Base-by-base conservation (phyloP, 2,329 filamentous ascomycete genomes). In the Pseudodiploospora longispora region DNA sequence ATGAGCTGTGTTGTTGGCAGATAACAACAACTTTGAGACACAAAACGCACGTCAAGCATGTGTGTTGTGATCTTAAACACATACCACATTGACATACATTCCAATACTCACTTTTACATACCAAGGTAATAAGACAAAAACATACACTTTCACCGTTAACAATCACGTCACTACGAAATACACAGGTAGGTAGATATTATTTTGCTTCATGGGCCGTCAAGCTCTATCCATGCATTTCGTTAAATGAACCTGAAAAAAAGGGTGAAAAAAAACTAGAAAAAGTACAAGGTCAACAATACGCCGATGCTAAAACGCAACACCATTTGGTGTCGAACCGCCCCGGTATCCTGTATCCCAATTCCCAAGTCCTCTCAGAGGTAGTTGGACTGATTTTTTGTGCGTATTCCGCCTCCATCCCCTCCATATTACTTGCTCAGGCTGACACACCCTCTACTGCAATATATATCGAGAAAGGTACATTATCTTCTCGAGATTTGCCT, bases 191-290 rank as follows among this genome's bases (percentile, higher is more conserved):
- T 19, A 19, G 19, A 19, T 19, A 19, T 19, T 19, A 19, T 41
- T 33, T 48, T 47, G 47, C 36, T 30, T 54, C 51, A 52, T 52
- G 40, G 47, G 47, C 42, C 46, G 40, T 45, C 30, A 40, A 48
- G 49, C 47, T 54, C 50, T 52, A 52, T 55, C 52, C 52, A 52
- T 56, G 46, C 46, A 54, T 47, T 49, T 52, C 51, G 46, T 52
- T 41, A 52, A 43, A 35, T 49, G 49, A 47, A 50, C 42, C 44
- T 45, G 37, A 43, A 40, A 29, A 34, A 44, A 41, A 35, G 45
- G 28, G 9, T 12, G 19, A 38, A 38, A n/a, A 38, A 7, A 10
- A 36, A 30, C 32, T 19, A 41, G 27, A 46, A 27, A 36, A 33
- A 27, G 29, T 36, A 40, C 38, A 33, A 12, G 38, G 19, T 44